Base-by-base conservation (phyloP, 169 alveolate genomes). In the Plasmodium billcollinsi region DNA sequence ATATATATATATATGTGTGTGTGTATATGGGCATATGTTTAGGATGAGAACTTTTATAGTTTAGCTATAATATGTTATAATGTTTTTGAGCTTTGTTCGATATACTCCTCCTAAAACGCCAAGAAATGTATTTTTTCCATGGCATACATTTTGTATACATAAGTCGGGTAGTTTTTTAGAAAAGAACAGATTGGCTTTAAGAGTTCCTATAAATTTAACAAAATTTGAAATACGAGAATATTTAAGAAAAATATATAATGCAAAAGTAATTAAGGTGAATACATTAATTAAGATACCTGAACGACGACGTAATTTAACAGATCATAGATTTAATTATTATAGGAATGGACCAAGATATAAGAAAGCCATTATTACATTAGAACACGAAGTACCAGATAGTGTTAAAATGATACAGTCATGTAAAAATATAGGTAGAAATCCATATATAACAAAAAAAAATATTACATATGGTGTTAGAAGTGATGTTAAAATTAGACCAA, bases 71-170 rank as follows among this genome's bases (percentile, higher is more conserved):
- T 39, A 39, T 29, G 20, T 12, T 3, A 76, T 59, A 49, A 76
- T 76, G 89, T 83, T 83, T 83, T 73, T 83, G 39, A 67, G 85
- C 62, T 67, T 67, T 18, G 50, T 83, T 69, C 78, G 73, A 11
- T 62, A 52, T n/a, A 83, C 91, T 11, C 91, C 91, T 9, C 91
- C 91, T 5, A 83, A 83, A 58, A 83, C 83, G 7, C 91, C 91
- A 67, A 93, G 98, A 92, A 96, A 96, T 75, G 96, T 96, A 33
- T 96, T 93, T 74, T 96, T 96, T 89, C 98, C 98, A 24, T 96
- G 98, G 98, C 97, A 94, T 15, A 95, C 71, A 26, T 88, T 95
- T 72, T 72, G 93, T 39, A 75, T 96, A 54, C 97, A 95, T 88
- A 95, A 94, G 29, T 90, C 97, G 21, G 98, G 98, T 11, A 93